Base-by-base conservation (phyloP, 345 rosid species). In the Ceriops zippeliana region DNA sequence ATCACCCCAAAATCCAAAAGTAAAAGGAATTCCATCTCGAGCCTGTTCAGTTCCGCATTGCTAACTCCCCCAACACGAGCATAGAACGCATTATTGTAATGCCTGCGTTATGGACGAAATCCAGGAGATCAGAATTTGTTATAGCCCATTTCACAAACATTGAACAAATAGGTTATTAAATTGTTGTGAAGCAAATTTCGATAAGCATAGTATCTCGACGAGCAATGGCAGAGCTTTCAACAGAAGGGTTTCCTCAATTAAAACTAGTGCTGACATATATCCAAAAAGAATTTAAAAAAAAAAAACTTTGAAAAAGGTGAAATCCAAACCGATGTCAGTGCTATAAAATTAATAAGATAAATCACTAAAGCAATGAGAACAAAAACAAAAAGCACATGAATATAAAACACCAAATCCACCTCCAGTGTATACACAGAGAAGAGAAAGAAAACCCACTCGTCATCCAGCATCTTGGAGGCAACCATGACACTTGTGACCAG, bases 401-500 rank as follows among this genome's bases (percentile, higher is more conserved):
- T 10, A 56, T 56, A 27, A 38, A 11, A 24, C 37, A 49, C 37
- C n/a, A n/a, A 42, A 20, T 60, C 47, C 20, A 20, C 2, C 16
- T 32, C 28, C 28, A 56, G 30, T 22, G 8, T 7, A 56, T 56
- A 22, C 30, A 56, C 28, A 56, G 16, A 27, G 59, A 56, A 58
- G 70, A 63, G 26, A 80, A 60, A 74, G 79, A 58, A 65, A 20
- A 79, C 92, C 86, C 79, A 93, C 98, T 63, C 88, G 75, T 93
- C 97, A 71, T 93, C 98, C 27, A 91, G 85, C 76, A 86, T 79
- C 87, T 93, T 93, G 31, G 98, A 81, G 75, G 96, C 98, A 69
- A 93, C 85, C 96, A 93, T 78, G 86, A 93, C 87, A 63, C 89
- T 76, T 10, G 97, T 89, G 24, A 93, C 84, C 59, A 93, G 89